Base-by-base conservation (phyloP, 106 monocot species). In the Gastrodia elata region DNA sequence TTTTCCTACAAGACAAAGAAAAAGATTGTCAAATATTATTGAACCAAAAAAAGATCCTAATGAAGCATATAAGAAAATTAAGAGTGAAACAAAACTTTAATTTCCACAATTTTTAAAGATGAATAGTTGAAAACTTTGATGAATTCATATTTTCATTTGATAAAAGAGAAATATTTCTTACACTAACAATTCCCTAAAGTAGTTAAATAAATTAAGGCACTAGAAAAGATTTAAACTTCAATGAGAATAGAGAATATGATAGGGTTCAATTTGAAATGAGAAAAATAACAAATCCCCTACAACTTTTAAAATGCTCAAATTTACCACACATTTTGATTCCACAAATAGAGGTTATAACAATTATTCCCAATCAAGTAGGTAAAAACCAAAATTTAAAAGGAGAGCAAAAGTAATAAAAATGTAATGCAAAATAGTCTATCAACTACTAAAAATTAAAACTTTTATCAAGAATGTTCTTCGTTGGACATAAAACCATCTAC, bases 1-100 rank as follows among this genome's bases (percentile, higher is more conserved):
- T 65, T 85, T 84, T 92, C 90, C 96, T 96, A 80, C 44, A 84
- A 58, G 30, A 20, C 15, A 57, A 68, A 52, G 65, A 44, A 65
- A 57, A 57, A 33, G 30, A 71, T 67, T 38, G 2, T 61, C 11
- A 32, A 61, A 61, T 11, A 11, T 61, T 11, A 32, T 61, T 13
- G 6, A 8, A 61, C 32, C 27, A 30, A 30, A 61, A 14, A 61
- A 61, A 61, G 3, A 33, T 61, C 61, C 1, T 14, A 61, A 30
- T 30, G 61, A 76, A 64, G 70, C 59, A 43, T 15, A 5, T 3
- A 71, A 71, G 70, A 32, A 5, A 59, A 2, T 14, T 9, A 0
- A 38, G 58, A 36, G 24, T 2, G 16, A 72, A 72, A 49, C 26
- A 18, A 3, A 72, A 72, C 16, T 16, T 49, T 9, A 22, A 30